Percentiles rank a stretch among this genome's conserved stretches.
These are phyloP conservation scores for Hordeum marinum DNA, from an alignment of 176 grass and related monocot genomes.

Conservation along the genomic window DNA sequence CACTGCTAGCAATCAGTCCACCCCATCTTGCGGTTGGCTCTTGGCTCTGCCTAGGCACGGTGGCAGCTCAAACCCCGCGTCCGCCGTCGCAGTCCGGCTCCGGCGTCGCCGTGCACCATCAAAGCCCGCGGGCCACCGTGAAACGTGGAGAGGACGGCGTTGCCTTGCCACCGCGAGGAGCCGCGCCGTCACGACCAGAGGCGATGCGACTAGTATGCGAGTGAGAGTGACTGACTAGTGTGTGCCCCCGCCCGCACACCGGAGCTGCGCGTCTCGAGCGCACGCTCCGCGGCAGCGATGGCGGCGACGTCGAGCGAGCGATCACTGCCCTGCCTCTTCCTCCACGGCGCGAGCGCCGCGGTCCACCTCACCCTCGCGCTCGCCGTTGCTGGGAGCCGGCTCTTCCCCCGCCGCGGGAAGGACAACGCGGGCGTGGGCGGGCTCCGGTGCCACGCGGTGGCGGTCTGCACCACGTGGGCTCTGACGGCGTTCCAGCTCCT, in stretches of 20 bases:
- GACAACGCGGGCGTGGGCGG: background rate
- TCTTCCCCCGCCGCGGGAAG: background rate
- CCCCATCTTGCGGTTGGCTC: no score
- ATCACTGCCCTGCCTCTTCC: background rate
- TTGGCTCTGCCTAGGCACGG: no score
- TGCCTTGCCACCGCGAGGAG: conserved; percentile 31
- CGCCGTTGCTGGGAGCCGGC: conserved; percentile 19
- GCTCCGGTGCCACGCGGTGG: conserved; percentile 20
- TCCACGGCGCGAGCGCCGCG: background rate
- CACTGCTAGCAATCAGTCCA: no score
- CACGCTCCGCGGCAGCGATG: background rate
- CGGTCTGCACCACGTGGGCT: conserved; percentile 22
- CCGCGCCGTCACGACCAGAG: conserved; percentile 11
- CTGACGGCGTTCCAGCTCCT: conserved; percentile 26
- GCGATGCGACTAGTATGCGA: background rate
- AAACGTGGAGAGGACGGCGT: background rate
- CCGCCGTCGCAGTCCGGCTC: background rate
- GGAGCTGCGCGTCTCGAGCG: background rate
- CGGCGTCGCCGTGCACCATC: background rate
- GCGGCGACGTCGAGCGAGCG: background rate
- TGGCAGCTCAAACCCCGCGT: no score
- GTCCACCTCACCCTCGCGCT: conserved; percentile 25
- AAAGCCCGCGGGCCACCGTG: no score
- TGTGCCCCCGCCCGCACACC: no score
- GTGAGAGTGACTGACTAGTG: background rate